Evolutionary conservation across 768 basidiomycete species (phyloP), one percentile per base, ranked within the genome.

Genomic region (Sporobolomyces phaffii): DNA sequence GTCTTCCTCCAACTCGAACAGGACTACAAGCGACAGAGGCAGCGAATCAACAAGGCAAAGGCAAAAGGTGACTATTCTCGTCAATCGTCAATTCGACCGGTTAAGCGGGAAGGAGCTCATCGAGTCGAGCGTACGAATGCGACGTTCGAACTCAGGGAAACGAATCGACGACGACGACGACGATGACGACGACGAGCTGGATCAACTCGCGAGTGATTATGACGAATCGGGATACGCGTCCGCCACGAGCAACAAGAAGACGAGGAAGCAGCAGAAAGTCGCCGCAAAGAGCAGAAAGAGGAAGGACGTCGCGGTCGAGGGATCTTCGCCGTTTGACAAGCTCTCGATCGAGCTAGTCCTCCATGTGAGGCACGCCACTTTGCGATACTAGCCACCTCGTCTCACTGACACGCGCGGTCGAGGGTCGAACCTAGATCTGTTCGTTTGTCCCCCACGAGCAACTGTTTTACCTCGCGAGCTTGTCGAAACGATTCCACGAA

Each of bases 161-260:
- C n/a, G n/a, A n/a, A n/a, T n/a, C n/a, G n/a, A n/a, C n/a, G n/a
- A n/a, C n/a, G n/a, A n/a, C n/a, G n/a, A n/a, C n/a, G n/a, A n/a
- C 24, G 36, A 38, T 17, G 38, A 41, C 10, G 54, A 43, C n/a
- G 40, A 43, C 5, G 54, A 56, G 17, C 11, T 56, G 3, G 54
- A 56, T 43, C 7, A 56, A 43, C 28, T 56, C n/a, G 54, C 54
- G 13, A 56, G 54, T 31, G 54, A 56, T 18, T 9, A 29, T 20
- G 54, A 56, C 28, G 38, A 56, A 28, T 56, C 54, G n/a, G 54
- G 54, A 3, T 29, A 43, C 40, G 28, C 31, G n/a, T 56, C 54
- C 9, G 38, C 26, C 28, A 18, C 24, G 18, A 28, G 24, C 10
- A 56, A 56, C 17, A 15, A 11, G 18, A 56, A 28, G 38, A 31